Conservation (phyloP, 176 grass and related monocot genomes). For the bread wheat (Triticum aestivum) region DNA sequence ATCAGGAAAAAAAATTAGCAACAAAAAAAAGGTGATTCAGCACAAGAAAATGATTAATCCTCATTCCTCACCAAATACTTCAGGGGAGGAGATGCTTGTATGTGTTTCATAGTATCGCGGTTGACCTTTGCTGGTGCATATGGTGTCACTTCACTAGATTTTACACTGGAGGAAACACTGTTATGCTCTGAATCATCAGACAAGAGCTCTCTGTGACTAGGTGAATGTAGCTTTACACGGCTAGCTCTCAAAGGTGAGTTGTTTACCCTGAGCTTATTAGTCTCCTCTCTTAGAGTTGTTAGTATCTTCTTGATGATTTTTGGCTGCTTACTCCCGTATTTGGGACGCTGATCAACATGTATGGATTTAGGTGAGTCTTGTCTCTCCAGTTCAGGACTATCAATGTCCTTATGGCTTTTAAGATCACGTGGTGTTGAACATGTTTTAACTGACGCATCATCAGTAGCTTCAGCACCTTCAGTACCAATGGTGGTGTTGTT, state of each 20-base stretch:
- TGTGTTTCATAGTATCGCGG: constrained; percentile 50
- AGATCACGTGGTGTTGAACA: constrained; percentile 30
- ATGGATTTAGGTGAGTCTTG: constrained; percentile 53
- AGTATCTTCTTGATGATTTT: constrained; percentile 77
- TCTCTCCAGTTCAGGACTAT: constrained; percentile 48
- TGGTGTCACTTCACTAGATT: constrained; percentile 51
- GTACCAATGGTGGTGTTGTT: constrained; percentile 42
- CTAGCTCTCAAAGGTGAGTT: constrained; percentile 73
- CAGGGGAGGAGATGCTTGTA: constrained; percentile 41
- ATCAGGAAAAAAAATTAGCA: constrained; percentile 36
- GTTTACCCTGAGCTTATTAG: constrained; percentile 56
- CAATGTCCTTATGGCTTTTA: constrained; percentile 33
- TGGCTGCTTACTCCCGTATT: constrained; percentile 55
- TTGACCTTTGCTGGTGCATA: constrained; percentile 51
- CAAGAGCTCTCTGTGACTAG: constrained; percentile 49
- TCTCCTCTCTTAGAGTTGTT: constrained; percentile 67
- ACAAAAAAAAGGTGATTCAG: constrained; percentile 18
- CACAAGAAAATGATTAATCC: constrained; percentile 21
- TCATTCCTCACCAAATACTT: constrained; percentile 91
- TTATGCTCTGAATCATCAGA: constrained; percentile 53
- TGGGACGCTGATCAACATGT: constrained; percentile 50
- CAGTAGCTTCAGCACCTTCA: constrained; percentile 40
- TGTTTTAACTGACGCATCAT: constrained; percentile 10
- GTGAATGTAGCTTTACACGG: constrained; percentile 49
- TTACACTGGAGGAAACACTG: constrained; percentile 71